Evolutionary conservation across 2,329 filamentous ascomycete genomes (phyloP), one percentile per base, ranked within the genome.

Genomic region (Colletotrichum spinosum): DNA sequence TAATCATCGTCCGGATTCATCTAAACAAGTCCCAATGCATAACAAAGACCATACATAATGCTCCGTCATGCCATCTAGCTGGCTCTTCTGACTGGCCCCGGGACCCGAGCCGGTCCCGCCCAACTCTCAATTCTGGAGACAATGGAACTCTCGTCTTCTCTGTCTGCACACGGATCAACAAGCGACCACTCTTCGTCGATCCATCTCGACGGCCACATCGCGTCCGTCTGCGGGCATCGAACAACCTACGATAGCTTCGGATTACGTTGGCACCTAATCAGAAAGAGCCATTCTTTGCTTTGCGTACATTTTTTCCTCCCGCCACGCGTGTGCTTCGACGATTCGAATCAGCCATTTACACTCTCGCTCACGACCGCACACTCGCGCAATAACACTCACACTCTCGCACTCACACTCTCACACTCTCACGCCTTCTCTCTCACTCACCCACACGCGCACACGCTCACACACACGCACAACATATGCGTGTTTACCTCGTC

Each of bases 1-100:
- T 13, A 35, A 66, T 53, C 37, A n/a, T 54, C 52, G 25, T 44
- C 65, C 56, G 60, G 46, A 67, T 60, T 66, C 61, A 61, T 58
- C 35, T 57, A 61, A 25, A 57, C 55, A 39, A 45, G 44, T 48
- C 25, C 45, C 41, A 48, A 25, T 57, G 60, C 60, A 58, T 64
- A 38, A 58, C 33, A 33, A 38, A 55, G 54, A 39, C 17, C 42
- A 41, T 39, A 59, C 41, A 59, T 55, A 42, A 34, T 10, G n/a
- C 60, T 52, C 44, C 49, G 45, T 55, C 64, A 55, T 64, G 60
- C 42, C 17, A 34, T 34, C 39, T 51, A 51, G 34, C 37, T 10
- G 35, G 42, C 25, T 17, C 8, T 15, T 45, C 13, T n/a, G 38
- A 48, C 60, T 54, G 60, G 48, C 48, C 11, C 41, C 48, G 34